phyloP scores from a whole-genome alignment of 768 basidiomycete genomes.

The Infundibulicybe gibba region DNA sequence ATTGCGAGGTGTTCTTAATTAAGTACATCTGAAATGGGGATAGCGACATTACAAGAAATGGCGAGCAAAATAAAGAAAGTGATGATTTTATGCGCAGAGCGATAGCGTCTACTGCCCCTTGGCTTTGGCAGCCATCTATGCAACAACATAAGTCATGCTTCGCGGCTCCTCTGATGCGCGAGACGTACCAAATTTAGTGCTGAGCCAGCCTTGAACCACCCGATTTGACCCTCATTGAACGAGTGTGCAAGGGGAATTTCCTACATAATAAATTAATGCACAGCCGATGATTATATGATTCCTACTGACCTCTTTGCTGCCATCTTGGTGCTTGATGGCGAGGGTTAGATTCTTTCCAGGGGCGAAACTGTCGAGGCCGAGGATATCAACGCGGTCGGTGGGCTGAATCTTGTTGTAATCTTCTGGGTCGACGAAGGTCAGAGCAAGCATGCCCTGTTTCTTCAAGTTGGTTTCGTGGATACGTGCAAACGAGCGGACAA shows the following conservation, averaged over 20 bases:
- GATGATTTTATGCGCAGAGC: constrained; percentile 1
- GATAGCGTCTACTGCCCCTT: constrained; percentile 27
- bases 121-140: constrained; percentile 67
- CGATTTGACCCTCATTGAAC: constrained; percentile 96
- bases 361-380: constrained; percentile 84
- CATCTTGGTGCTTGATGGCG: constrained; percentile 79
- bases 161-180: background rate
- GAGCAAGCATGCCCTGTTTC: constrained; percentile 98
- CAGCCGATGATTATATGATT: background rate
- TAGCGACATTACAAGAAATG: constrained; percentile 4
- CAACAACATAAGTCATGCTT: constrained; percentile 6
- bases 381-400: constrained; percentile 83
- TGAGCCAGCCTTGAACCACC: constrained; percentile 98
- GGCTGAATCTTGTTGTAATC: constrained; percentile 95
- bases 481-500: constrained; percentile 94
- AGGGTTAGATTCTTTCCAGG: constrained; percentile 91
- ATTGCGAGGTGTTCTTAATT: too few species aligned
- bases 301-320: constrained; percentile 56
- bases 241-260: constrained; percentile 83
- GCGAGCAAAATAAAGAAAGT: constrained; percentile 7
- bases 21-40: background rate
- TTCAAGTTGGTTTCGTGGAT: constrained; percentile 99
- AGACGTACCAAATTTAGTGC: constrained; percentile 79
- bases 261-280: constrained; percentile 27
- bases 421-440: constrained; percentile 87